phyloP scores from a whole-genome alignment of 1,284 basidiomycete genomes.

The Kalmanozyma brasiliensis region DNA sequence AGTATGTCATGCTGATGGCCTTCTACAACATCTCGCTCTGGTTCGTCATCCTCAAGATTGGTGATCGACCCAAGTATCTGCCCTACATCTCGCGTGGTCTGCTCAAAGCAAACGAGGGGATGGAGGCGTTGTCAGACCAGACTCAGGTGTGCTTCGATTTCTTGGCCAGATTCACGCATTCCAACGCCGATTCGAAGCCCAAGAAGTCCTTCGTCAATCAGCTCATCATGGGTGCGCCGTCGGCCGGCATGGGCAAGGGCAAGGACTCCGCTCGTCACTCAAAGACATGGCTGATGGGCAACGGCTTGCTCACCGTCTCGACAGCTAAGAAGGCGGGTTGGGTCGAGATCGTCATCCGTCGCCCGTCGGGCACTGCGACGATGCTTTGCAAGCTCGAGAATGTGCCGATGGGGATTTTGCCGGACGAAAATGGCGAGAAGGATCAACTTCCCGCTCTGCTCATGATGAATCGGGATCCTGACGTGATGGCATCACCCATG shows the following conservation, averaged over 20 bases:
- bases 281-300: slow-evolving; percentile 88
- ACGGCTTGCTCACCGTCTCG: slow-evolving; percentile 85
- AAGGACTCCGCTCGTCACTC: slow-evolving; percentile 40
- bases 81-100: slow-evolving; percentile 88
- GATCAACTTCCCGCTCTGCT: slow-evolving; percentile 78
- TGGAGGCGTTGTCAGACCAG: slow-evolving; percentile 81
- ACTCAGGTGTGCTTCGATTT: slow-evolving; percentile 98
- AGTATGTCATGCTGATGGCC: slow-evolving; percentile 92
- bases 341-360: slow-evolving; percentile 85
- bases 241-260: slow-evolving; percentile 61
- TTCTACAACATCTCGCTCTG: slow-evolving; percentile 94
- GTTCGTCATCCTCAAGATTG: slow-evolving; percentile 90
- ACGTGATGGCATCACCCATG: slow-evolving; percentile 36
- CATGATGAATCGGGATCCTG: slow-evolving; percentile 76
- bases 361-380: slow-evolving; percentile 86
- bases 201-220: slow-evolving; percentile 82
- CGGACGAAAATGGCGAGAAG: slow-evolving; percentile 70
- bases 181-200: slow-evolving; percentile 90
- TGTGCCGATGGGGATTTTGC: slow-evolving; percentile 69
- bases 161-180: slow-evolving; percentile 93
- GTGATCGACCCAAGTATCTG: slow-evolving; percentile 84
- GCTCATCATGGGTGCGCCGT: slow-evolving; percentile 69
- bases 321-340: slow-evolving; percentile 81
- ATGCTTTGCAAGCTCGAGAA: slow-evolving; percentile 93
- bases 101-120: slow-evolving; percentile 85